These are phyloP conservation scores for Kazachstania viticola DNA, from an alignment of 805 yeast genomes.

Conservation along the genomic window DNA sequence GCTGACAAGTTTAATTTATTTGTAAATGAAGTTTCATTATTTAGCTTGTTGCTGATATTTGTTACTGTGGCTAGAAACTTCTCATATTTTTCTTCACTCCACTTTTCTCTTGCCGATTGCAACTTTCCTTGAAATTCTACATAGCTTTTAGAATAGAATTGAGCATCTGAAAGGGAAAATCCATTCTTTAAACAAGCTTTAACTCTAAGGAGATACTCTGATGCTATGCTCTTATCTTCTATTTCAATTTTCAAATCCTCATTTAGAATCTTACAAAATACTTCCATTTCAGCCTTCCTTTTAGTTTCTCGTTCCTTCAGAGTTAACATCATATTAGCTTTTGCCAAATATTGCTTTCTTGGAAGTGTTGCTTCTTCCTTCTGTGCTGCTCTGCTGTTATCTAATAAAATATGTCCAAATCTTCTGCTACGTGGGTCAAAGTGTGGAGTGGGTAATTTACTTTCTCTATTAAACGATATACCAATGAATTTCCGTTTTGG, in stretches of 20 bases:
- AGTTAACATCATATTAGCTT: constrained; percentile 37
- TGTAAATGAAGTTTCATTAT: constrained; percentile 16
- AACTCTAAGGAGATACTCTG: constrained; percentile 42
- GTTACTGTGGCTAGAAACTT: constrained; percentile 12
- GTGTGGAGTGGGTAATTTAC: constrained; percentile 74
- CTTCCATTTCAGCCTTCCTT: constrained; percentile 24
- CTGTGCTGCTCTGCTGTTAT: constrained; percentile 32
- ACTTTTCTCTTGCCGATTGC: constrained; percentile 27
- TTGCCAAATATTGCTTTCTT: constrained; percentile 53
- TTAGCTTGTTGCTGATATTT: constrained; percentile 7
- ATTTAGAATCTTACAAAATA: constrained; percentile 23
- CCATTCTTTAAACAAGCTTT: constrained; percentile 51
- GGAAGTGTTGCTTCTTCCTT: constrained; percentile 51
- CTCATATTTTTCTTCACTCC: constrained; percentile 21
- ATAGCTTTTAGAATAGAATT: constrained; percentile 44
- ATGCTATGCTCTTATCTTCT: constrained; percentile 28
- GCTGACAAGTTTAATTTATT: constrained; percentile 16
- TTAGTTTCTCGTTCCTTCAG: constrained; percentile 31
- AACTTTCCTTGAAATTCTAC: constrained; percentile 35
- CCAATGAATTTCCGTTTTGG: constrained; percentile 88
- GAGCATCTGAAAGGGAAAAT: constrained; percentile 43
- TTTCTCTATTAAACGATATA: constrained; percentile 55
- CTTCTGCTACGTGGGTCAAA: constrained; percentile 82
- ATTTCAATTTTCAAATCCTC: constrained; percentile 12
- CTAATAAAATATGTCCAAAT: constrained; percentile 61